A percentile compares a stretch with the other conserved stretches of the same genome.
These are phyloP conservation scores for Syzygium malaccense DNA, from an alignment of 441 rosid species.

Conservation along the genomic window DNA sequence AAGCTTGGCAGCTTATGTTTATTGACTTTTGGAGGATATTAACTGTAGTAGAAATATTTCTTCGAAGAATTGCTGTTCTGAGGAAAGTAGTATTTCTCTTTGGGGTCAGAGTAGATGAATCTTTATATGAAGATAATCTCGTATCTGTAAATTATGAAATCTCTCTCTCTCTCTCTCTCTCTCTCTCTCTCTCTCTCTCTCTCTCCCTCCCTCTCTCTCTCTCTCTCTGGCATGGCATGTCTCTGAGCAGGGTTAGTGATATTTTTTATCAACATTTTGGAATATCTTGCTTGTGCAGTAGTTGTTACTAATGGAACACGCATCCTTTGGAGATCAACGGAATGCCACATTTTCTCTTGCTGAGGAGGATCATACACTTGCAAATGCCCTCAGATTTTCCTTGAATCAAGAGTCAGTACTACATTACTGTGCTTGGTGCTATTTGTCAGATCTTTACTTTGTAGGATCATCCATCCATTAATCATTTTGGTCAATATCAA, in stretches of 20 bases:
- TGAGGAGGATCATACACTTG: slow-evolving; percentile 89
- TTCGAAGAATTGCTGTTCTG: neutral
- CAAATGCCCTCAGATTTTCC: slow-evolving; percentile 71
- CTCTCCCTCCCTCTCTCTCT: neutral
- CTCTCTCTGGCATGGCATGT: neutral
- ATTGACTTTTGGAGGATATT: neutral
- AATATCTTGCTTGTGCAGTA: neutral
- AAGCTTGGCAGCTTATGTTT: neutral
- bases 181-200: too few species aligned
- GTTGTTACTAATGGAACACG: slow-evolving; percentile 41
- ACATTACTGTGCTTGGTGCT: neutral
- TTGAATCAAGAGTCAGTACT: slow-evolving; percentile 90
- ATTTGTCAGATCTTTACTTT: neutral
- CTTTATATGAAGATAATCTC: neutral
- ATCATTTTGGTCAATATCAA: neutral
- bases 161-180: too few species aligned
- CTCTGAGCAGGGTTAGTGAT: neutral
- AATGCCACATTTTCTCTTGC: slow-evolving; percentile 62
- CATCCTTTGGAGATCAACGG: slow-evolving; percentile 40
- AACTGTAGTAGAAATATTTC: neutral
- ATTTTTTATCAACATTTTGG: neutral
- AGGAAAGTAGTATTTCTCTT: neutral
- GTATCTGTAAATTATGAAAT: neutral
- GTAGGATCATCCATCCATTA: neutral
- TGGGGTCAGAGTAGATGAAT: neutral